Percentiles rank a stretch among this genome's conserved stretches.
phyloP scores from a whole-genome alignment of 2,329 filamentous ascomycete species.

The Hypoxylon sp. region DNA sequence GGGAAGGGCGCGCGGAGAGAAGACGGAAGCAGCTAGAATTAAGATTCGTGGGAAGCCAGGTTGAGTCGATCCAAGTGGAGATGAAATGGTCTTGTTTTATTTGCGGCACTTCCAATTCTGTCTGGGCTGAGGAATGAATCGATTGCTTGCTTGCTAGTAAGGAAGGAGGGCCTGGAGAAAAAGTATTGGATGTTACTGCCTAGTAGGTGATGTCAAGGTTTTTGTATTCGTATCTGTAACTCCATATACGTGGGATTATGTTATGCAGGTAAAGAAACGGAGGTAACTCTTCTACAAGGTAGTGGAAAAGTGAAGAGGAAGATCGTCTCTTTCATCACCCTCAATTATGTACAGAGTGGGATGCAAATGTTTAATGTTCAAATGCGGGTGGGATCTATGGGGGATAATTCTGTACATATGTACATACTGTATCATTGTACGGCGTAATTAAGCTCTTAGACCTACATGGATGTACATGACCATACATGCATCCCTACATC shows the following conservation, averaged over 20 bases:
- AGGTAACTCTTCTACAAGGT: conserved; percentile 13
- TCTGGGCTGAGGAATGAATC: conserved; percentile 35
- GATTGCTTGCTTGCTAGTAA: conserved; percentile 20
- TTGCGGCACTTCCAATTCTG: conserved; percentile 24
- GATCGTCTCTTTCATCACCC: conserved; percentile 32
- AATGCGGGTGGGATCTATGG: conserved; percentile 14
- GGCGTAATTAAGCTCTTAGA: conserved; percentile 23
- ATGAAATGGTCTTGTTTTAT: conserved; percentile 17
- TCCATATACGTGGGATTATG: conserved; percentile 28
- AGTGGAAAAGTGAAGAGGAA: conserved; percentile 22
- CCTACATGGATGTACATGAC: conserved; percentile 18
- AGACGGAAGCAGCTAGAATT: conserved; percentile 45
- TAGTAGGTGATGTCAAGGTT: conserved; percentile 44
- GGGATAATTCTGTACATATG: background rate
- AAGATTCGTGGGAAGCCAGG: conserved; percentile 46
- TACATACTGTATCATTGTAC: conserved; percentile 15
- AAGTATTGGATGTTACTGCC: conserved; percentile 32
- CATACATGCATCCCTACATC: conserved; percentile 10
- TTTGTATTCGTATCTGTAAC: conserved; percentile 39
- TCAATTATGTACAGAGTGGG: conserved; percentile 26
- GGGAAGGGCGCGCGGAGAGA: conserved; percentile 21
- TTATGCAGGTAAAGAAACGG: conserved; percentile 34
- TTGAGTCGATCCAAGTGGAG: conserved; percentile 46
- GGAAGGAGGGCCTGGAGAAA: conserved; percentile 34
- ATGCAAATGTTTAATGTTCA: conserved; percentile 31